Evolutionary conservation across 2,329 filamentous ascomycete genomes (phyloP).

Genomic region (Ilyonectria mors-panacis): DNA sequence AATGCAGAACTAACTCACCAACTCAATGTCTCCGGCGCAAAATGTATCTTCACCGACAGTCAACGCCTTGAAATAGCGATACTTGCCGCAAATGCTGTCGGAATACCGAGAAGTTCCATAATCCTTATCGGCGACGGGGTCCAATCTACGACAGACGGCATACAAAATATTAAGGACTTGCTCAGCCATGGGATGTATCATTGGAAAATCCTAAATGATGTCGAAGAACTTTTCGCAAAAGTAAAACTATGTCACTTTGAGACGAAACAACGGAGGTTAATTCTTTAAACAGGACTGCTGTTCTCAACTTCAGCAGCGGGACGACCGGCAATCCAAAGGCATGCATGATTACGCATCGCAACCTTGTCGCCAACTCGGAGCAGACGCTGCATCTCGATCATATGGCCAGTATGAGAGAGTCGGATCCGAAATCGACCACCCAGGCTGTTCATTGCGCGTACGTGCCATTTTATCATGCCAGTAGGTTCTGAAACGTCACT

Average conservation of each 20-base stretch:
- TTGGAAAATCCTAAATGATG: slow-evolving; percentile 14
- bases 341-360: slow-evolving; percentile 13
- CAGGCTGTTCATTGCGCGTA: slow-evolving; percentile 17
- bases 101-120: background rate
- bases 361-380: slow-evolving; percentile 28
- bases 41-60: slow-evolving; percentile 23
- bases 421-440: background rate
- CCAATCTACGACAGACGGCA: background rate
- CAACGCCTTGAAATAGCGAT: slow-evolving; percentile 2
- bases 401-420: background rate
- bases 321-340: slow-evolving; percentile 19
- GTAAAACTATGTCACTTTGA: background rate
- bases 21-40: slow-evolving; percentile 7
- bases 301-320: slow-evolving; percentile 27
- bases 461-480: slow-evolving; percentile 25
- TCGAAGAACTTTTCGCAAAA: background rate
- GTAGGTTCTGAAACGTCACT: background rate
- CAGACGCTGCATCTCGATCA: slow-evolving; percentile 19
- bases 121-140: background rate
- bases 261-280: background rate
- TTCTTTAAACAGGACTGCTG: background rate
- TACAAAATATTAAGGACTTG: background rate
- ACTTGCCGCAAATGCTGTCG: slow-evolving; percentile 4
- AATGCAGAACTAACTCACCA: slow-evolving; percentile 21
- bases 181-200: background rate